These are phyloP conservation scores for Monilinia fructigena DNA, from an alignment of 2,329 filamentous ascomycete genomes.

Conservation along the genomic window DNA sequence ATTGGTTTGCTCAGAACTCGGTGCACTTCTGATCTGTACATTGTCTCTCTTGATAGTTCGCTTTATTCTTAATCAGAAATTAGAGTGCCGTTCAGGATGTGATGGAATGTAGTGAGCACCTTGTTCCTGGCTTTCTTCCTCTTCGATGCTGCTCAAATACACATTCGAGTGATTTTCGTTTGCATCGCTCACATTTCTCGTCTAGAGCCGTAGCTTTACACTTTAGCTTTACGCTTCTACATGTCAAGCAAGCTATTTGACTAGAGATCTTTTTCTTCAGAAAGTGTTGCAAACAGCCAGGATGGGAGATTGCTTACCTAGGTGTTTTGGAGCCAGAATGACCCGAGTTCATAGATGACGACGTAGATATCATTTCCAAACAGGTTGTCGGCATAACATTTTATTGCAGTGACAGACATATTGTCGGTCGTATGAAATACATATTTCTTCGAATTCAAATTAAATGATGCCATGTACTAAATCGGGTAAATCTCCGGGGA, in stretches of 20 bases:
- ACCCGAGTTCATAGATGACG: background rate
- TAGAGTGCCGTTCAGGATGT: background rate
- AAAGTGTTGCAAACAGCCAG: background rate
- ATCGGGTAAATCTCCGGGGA: background rate
- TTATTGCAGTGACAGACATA: background rate
- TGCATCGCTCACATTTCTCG: conserved; percentile 42
- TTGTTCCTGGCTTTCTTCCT: conserved; percentile 43
- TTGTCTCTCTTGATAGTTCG: background rate
- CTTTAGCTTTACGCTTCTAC: conserved; percentile 45
- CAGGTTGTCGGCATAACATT: background rate
- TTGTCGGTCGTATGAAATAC: background rate
- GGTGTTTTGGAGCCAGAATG: background rate
- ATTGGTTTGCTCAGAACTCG: background rate
- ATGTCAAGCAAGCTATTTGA: conserved; percentile 42
- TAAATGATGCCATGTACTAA: background rate
- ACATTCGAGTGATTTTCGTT: conserved; percentile 43
- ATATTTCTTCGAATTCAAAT: background rate
- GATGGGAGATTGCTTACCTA: background rate
- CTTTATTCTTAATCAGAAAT: background rate
- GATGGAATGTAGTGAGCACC: conserved; percentile 29
- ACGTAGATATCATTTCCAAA: background rate
- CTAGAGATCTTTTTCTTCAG: background rate
- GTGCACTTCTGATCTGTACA: background rate
- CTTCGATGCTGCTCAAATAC: conserved; percentile 44
- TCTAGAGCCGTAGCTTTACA: conserved; percentile 36